A percentile compares a stretch with the other conserved stretches of the same genome.
Conservation (phyloP, 148 eudicot genomes). For the Tetragonia tetragonoides region DNA sequence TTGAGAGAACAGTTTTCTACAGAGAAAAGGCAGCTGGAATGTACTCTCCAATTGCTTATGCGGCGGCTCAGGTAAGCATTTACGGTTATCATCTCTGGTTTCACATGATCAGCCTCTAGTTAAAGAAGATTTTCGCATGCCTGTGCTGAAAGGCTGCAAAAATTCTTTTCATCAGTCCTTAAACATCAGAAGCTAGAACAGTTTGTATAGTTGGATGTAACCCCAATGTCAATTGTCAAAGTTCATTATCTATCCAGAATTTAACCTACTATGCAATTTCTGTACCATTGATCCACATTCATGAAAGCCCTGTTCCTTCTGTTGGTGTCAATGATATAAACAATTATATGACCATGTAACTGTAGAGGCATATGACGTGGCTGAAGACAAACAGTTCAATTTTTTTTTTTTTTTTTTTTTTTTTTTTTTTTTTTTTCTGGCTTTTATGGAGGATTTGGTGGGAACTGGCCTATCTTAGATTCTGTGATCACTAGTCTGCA, state of each 20-base stretch:
- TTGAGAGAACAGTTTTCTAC: conserved; percentile 88
- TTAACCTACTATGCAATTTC: neutral
- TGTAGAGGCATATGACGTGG: neutral
- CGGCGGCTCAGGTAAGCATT: conserved; percentile 70
- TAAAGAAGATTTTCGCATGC: too few species aligned
- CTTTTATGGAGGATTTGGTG: neutral
- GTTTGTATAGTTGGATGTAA: neutral
- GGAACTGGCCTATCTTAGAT: neutral
- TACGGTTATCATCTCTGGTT: neutral
- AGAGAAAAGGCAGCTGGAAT: conserved; percentile 93
- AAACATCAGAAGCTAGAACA: neutral
- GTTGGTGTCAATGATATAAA: neutral
- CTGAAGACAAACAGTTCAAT: neutral
- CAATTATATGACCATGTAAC: neutral
- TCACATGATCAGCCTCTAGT: neutral
- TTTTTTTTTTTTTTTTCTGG: neutral
- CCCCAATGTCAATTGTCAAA: neutral
- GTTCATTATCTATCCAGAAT: neutral
- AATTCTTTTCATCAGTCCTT: neutral
- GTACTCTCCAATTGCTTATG: conserved; percentile 81
- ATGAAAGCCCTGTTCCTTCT: neutral
- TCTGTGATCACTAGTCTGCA: neutral
- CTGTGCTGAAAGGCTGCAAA: neutral
- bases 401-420: too few species aligned
- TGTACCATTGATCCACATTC: neutral